Base-by-base conservation (phyloP, 2,329 filamentous ascomycete genomes). In the Parascedosporium putredinis region DNA sequence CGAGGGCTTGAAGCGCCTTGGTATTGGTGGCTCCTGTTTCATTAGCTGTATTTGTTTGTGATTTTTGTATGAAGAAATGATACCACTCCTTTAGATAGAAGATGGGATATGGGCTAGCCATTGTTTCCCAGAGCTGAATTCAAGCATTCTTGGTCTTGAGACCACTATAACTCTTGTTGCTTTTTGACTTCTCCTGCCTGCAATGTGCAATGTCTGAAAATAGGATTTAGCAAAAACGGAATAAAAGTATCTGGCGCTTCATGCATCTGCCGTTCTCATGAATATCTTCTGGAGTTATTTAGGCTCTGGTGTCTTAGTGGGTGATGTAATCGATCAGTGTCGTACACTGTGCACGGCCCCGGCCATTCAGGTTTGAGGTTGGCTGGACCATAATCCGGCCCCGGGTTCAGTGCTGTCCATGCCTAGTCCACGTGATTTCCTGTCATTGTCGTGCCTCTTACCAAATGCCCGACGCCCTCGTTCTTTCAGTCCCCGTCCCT, bases 371-470 rank as follows among this genome's bases (percentile, higher is more conserved):
- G n/a, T n/a, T n/a, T n/a, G n/a, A n/a, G n/a, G n/a, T n/a, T n/a
- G n/a, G n/a, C n/a, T n/a, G n/a, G n/a, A n/a, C n/a, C n/a, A n/a
- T n/a, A n/a, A n/a, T n/a, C 2, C 12, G 16, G 16, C 7, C 12
- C 16, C 16, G 14, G 16, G 4, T 34, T 22, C 36, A 18, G 16
- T 38, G 34, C 34, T n/a, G 12, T n/a, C 8, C 20, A 8, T n/a
- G 34, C 18, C 18, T 18, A n/a, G 36, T 18, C 36, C 45, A 66
- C 64, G 63, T 66, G 64, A 65, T 44, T 42, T 54, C 63, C 63
- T 57, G 64, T 62, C 42, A 43, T 7, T 36, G 12, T 53, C 54
- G 51, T 42, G 38, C 50, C 47, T 42, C 14, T 50, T n/a, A n/a
- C n/a, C n/a, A n/a, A n/a, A n/a, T n/a, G n/a, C n/a, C n/a, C n/a